These are phyloP conservation scores for Puccinia triticina DNA, from an alignment of 1,284 basidiomycete species.

Conservation along the genomic window DNA sequence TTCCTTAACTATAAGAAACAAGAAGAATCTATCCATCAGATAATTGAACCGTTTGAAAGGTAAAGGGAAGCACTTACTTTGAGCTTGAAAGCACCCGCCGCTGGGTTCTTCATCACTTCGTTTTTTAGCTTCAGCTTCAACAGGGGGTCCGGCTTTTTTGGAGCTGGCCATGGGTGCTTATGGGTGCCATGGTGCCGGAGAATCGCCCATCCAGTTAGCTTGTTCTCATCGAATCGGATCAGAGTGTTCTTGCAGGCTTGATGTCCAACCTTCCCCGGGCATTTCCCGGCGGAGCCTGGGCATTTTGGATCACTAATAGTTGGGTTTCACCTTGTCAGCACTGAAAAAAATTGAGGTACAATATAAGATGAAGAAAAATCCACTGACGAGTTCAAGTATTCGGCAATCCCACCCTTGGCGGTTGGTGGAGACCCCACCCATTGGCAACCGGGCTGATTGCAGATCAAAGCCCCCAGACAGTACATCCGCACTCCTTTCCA, in stretches of 20 bases:
- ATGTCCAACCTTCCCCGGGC: not conserved
- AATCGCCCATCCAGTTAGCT: not conserved
- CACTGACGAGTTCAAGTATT: not conserved
- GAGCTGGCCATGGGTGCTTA: slow-evolving; percentile 7
- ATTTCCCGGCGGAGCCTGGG: not conserved
- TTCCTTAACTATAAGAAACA: not conserved
- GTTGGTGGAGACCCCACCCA: slow-evolving; percentile 15
- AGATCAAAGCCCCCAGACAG: too few species aligned
- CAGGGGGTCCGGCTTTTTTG: not conserved
- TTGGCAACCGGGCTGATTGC: not conserved
- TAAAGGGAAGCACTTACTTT: not conserved
- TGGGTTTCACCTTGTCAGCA: too few species aligned
- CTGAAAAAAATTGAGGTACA: not conserved
- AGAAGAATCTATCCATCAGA: too few species aligned
- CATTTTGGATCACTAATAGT: not conserved
- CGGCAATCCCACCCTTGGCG: not conserved
- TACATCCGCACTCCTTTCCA: too few species aligned
- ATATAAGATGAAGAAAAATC: too few species aligned
- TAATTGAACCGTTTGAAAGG: too few species aligned
- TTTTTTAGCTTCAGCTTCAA: not conserved
- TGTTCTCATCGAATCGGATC: not conserved
- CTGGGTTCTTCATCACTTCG: not conserved
- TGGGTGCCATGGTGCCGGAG: not conserved
- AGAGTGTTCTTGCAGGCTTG: too few species aligned
- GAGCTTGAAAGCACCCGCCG: not conserved